phyloP scores from a whole-genome alignment of 495 filamentous ascomycete genomes.

The Penicillium goetzii region DNA sequence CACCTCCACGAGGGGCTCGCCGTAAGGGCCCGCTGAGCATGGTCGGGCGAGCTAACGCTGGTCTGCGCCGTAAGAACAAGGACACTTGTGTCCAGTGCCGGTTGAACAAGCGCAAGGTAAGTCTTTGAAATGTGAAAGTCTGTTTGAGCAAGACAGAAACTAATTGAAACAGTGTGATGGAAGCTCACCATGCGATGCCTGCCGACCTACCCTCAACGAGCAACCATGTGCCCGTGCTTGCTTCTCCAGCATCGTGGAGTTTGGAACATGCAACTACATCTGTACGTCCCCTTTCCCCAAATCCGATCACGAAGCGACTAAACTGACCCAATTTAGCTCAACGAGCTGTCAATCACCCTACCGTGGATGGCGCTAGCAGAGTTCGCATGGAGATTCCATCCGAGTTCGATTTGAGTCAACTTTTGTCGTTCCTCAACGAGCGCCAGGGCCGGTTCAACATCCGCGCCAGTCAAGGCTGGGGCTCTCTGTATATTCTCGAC shows the following conservation, averaged over 20 bases:
- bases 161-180: conserved; percentile 47
- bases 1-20: conserved; percentile 50
- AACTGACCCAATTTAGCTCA: conserved; percentile 44
- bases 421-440: conserved; percentile 46
- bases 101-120: conserved; percentile 54
- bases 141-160: background rate
- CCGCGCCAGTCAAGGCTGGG: conserved; percentile 50
- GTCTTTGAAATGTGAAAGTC: conserved; percentile 1
- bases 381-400: conserved; percentile 48
- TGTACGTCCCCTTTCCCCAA: conserved; percentile 34
- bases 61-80: conserved; percentile 52
- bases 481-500: conserved; percentile 50
- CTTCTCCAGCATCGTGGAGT: conserved; percentile 55
- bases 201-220: conserved; percentile 51
- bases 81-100: conserved; percentile 55
- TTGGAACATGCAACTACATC: conserved; percentile 55
- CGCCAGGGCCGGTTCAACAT: conserved; percentile 55
- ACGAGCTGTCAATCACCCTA: conserved; percentile 52
- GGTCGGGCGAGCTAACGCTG: conserved; percentile 51
- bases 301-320: background rate
- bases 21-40: conserved; percentile 51
- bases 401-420: conserved; percentile 47
- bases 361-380: conserved; percentile 38
- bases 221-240: conserved; percentile 54
- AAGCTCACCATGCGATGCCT: conserved; percentile 53